Base-by-base conservation (phyloP, 2,329 filamentous ascomycete genomes). In the Aspergillus fumigatus region DNA sequence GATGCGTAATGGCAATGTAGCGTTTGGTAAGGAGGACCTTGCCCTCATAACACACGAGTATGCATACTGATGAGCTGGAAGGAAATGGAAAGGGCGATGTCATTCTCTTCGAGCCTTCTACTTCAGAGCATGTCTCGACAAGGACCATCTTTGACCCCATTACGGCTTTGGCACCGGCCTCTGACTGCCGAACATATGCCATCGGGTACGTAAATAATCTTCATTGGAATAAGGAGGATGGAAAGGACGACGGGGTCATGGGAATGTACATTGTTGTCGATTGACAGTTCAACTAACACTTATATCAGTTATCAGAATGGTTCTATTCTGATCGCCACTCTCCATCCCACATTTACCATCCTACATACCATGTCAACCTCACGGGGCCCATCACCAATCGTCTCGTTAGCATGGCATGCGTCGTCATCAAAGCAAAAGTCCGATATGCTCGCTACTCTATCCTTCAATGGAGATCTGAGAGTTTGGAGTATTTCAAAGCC, bases 1-100 rank as follows among this genome's bases (percentile, higher is more conserved):
- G 91, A 97, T 99, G 92, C 84, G 88, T 48, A 97, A 97, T 76
- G 94, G 94, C 54, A 96, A 96, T 76, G 88, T 99, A 63, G 93
- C 91, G 40, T 97, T 97, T 79, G 94, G 93, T 97, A 81, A 74
- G 86, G 43, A 47, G 10, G 23, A 14, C 19, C 19, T 4, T 26
- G 21, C 9, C 11, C 14, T 23, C 43, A 23, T 1, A 11, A 11
- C 14, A 1, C 23, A 47, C 21, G 19, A 23, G 11, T 14, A 47
- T 5, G 6, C 10, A 9, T 9, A 3, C 32, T n/a, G 5, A 21
- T 38, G 2, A 7, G 4, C n/a, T 10, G 64, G 65, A 66, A 97
- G 93, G 94, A 56, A 97, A 97, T 70, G 83, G 87, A 7, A 90
- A 96, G 73, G 94, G 94, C 65, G 94, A 92, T 69, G 88, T 99